Evolutionary conservation across 139 green algal species (phyloP).

Genomic region (Haematococcus sp.): DNA sequence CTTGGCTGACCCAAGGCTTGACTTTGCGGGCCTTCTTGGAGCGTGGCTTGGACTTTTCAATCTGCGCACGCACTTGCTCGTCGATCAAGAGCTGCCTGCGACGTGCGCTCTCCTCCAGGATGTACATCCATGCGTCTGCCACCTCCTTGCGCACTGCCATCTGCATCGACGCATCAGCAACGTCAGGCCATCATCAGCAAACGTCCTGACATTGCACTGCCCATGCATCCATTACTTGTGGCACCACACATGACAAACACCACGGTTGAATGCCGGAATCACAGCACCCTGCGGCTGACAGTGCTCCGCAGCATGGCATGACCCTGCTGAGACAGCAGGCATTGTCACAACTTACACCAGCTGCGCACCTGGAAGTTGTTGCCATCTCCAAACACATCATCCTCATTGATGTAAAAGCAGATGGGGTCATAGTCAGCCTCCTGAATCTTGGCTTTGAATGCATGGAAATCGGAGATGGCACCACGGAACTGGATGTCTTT

Average conservation of each 20-base stretch:
- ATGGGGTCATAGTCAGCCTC: slow-evolving; percentile 64
- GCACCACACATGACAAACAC: neutral
- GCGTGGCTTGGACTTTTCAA: slow-evolving; percentile 36
- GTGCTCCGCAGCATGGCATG: no score
- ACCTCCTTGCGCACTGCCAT: slow-evolving; percentile 10
- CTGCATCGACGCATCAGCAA: slow-evolving; percentile 1
- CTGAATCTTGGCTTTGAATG: slow-evolving; percentile 41
- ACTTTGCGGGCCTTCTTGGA: slow-evolving; percentile 27
- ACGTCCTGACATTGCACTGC: neutral
- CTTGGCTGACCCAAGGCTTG: slow-evolving; percentile 40
- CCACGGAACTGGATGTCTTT: slow-evolving; percentile 80
- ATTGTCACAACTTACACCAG: no score
- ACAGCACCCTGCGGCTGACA: no score
- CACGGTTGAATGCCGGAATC: no score
- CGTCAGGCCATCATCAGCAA: no score
- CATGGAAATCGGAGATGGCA: slow-evolving; percentile 79
- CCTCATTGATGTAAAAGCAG: slow-evolving; percentile 58
- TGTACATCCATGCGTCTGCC: slow-evolving; percentile 21
- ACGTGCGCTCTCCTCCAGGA: slow-evolving; percentile 22
- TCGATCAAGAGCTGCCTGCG: slow-evolving; percentile 23
- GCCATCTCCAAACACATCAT: slow-evolving; percentile 79
- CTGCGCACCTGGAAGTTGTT: slow-evolving; percentile 74
- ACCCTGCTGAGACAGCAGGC: no score
- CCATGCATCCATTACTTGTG: slow-evolving; percentile 1
- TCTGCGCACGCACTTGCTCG: slow-evolving; percentile 24